phyloP scores from a whole-genome alignment of 2,329 filamentous ascomycete species.

The Colletotrichum navitas region DNA sequence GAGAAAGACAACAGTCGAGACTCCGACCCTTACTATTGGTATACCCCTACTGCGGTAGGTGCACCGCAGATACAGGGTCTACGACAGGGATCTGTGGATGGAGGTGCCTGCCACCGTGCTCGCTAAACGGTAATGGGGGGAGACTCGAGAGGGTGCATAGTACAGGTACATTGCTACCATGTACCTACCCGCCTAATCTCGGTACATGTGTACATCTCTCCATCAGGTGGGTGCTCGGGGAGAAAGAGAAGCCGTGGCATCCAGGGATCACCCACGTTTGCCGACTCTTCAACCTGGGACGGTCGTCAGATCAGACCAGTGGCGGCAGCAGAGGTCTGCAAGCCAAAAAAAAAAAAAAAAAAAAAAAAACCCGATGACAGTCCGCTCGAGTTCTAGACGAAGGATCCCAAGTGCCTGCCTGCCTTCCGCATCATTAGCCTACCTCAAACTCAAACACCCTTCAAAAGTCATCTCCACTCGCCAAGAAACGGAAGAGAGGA shows the following conservation, averaged over 20 bases:
- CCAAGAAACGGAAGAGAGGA: not conserved
- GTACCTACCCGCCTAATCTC: not conserved
- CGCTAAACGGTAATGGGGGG: not conserved
- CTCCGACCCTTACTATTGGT: too few species aligned
- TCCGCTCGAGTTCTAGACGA: not conserved
- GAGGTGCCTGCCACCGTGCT: not conserved
- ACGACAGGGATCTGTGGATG: conserved; percentile 18
- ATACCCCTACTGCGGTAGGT: too few species aligned
- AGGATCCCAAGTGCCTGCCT: too few species aligned
- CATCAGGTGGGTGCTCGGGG: not conserved
- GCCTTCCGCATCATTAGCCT: too few species aligned
- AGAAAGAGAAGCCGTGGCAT: conserved; percentile 12
- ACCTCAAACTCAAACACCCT: too few species aligned
- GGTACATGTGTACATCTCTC: not conserved
- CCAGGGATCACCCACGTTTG: not conserved
- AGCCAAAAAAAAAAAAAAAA: not conserved
- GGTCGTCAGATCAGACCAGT: not conserved
- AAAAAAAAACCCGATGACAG: not conserved
- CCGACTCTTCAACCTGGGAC: not conserved
- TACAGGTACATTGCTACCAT: too few species aligned
- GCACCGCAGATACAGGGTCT: conserved; percentile 20
- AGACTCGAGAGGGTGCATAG: too few species aligned
- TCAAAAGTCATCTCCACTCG: too few species aligned
- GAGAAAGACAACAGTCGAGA: too few species aligned
- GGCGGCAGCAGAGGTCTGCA: not conserved